Evolutionary conservation across 371 early-diverging fungal species (phyloP), one percentile per base, ranked within the genome.

Genomic region (Syncephalastrum monosporum): DNA sequence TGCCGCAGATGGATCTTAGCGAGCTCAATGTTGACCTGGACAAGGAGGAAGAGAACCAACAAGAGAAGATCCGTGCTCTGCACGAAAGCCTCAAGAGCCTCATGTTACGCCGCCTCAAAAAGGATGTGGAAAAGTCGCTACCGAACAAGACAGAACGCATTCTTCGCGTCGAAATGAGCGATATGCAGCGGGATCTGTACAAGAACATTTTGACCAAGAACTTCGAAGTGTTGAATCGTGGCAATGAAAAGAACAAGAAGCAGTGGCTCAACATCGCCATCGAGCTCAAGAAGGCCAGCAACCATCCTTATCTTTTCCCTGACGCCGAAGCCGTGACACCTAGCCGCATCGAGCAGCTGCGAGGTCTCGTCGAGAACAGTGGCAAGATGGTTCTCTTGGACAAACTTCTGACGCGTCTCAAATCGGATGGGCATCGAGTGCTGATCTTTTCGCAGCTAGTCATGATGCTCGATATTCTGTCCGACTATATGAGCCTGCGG

Each of bases 201-300:
- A 96, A 95, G 71, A 88, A 91, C 64, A 93, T 99, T 54, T 82
- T 91, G 52, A 88, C 95, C 44, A 87, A 91, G 68, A 98, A 98
- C 73, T 97, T 93, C 81, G 88, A 84, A 3, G 89, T 84, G n/a
- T 82, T 99, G 3, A 91, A 87, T 65, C 84, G 85, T 57, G 91
- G 92, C 21, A 69, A 89, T 2, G 95, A 94, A 15, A 84, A 88
- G 47, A 86, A 81, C 56, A 93, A 90, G 72, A 83, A 91, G 77
- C 94, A 90, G 63, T 86, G 94, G 82, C 82, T 93, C 21, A 98
- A 98, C 68, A 91, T 97, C 49, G 91, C 96, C 50, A 96, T 94
- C 68, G 96, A 97, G 83, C 86, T 99, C 33, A 95, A 99, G 71
- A 99, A 99, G 71, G 97, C 95, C 50, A 92, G 97, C 61, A 99